These are phyloP conservation scores for Pseudonitzschia multiseries DNA, from an alignment of 108 stramenopile species.

Conservation along the genomic window DNA sequence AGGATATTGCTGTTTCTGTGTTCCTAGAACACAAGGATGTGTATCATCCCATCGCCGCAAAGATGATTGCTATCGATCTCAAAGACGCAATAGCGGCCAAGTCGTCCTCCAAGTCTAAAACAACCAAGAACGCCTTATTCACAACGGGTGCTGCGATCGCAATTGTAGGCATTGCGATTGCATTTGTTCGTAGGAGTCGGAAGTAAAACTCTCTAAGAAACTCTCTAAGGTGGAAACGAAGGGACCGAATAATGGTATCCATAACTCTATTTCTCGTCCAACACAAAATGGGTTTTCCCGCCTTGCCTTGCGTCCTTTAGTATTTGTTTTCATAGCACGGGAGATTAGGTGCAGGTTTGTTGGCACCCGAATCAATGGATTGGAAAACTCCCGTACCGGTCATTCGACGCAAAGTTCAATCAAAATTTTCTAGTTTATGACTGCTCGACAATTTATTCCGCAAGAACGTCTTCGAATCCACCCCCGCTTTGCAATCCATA, in stretches of 20 bases:
- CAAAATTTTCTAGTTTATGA: neutral
- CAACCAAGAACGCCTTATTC: neutral
- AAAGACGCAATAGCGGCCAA: conserved; percentile 12
- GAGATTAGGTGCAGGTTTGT: too few relatives aligned
- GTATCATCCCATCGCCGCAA: conserved; percentile 95
- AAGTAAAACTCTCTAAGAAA: neutral
- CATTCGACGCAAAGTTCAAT: neutral
- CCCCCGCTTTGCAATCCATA: conserved; percentile 77
- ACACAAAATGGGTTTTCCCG: too few relatives aligned
- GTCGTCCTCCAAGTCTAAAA: neutral
- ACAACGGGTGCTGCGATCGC: neutral
- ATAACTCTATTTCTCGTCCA: too few relatives aligned
- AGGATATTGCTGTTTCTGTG: conserved; percentile 64
- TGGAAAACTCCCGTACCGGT: too few relatives aligned
- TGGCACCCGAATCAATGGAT: too few relatives aligned
- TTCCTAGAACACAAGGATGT: conserved; percentile 82
- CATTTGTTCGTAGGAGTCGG: neutral
- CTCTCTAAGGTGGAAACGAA: neutral
- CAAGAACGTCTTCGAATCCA: conserved; percentile 76
- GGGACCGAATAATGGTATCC: too few relatives aligned
- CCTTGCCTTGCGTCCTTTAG: too few relatives aligned
- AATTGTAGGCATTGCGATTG: neutral
- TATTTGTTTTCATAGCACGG: too few relatives aligned
- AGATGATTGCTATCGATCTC: conserved; percentile 89
- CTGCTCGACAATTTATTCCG: conserved; percentile 37